phyloP scores from a whole-genome alignment of 2,329 filamentous ascomycete species.

The Trichoderma pleuroti region DNA sequence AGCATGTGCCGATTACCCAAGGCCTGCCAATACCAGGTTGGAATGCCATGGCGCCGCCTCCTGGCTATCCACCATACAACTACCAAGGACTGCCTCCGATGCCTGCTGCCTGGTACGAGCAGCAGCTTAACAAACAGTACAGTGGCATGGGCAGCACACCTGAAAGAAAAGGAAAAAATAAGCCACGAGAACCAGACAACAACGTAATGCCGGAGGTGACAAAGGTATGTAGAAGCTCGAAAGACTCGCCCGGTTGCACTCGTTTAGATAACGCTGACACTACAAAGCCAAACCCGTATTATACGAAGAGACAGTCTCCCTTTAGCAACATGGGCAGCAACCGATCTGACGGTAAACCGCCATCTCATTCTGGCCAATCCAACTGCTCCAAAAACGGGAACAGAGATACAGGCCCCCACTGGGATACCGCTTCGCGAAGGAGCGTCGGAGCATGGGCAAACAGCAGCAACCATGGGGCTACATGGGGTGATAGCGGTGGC shows the following conservation, averaged over 20 bases:
- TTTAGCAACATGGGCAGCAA: slow-evolving; percentile 24
- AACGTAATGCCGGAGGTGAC: slow-evolving; percentile 16
- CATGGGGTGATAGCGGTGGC: background rate
- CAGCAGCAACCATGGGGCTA: background rate
- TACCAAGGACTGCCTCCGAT: slow-evolving; percentile 1
- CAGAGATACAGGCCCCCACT: background rate
- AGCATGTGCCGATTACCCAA: slow-evolving; percentile 32
- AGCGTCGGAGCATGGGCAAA: slow-evolving; percentile 11
- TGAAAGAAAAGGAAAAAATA: background rate
- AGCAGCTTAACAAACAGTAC: slow-evolving; percentile 9
- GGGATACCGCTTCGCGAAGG: background rate
- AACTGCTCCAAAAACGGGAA: slow-evolving; percentile 14
- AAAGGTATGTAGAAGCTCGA: background rate
- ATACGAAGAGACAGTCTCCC: slow-evolving; percentile 16
- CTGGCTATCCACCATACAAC: slow-evolving; percentile 20
- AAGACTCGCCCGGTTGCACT: background rate
- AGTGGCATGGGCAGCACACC: background rate
- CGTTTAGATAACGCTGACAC: background rate
- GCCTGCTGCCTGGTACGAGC: background rate
- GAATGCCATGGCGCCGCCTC: slow-evolving; percentile 25
- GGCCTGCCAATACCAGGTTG: slow-evolving; percentile 27
- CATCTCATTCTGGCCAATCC: slow-evolving; percentile 2
- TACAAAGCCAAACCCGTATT: slow-evolving; percentile 12
- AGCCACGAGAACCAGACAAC: slow-evolving; percentile 16
- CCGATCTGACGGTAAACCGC: slow-evolving; percentile 2